Conservation (phyloP, 176 grass and related monocot species). For the Cenchrus purpureus region DNA sequence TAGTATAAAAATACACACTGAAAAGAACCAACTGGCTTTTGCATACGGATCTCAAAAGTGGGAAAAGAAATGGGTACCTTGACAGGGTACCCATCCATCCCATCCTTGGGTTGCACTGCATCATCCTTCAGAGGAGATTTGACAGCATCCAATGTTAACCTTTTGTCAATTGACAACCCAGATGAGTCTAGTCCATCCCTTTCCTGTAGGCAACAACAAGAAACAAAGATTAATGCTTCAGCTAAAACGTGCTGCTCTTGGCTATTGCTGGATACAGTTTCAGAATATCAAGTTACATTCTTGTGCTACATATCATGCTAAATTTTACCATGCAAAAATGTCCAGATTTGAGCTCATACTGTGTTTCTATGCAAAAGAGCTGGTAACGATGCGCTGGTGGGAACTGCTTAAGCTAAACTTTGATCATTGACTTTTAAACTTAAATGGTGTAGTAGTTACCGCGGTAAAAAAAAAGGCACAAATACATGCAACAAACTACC, state of each 20-base stretch:
- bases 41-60: background rate
- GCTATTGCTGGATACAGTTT: background rate
- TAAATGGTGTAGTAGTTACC: background rate
- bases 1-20: background rate
- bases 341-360: background rate
- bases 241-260: background rate
- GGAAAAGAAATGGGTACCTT: constrained; percentile 49
- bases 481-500: background rate
- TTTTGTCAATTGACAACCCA: background rate
- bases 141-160: background rate
- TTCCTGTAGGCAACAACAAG: constrained; percentile 37
- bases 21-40: constrained; percentile 3
- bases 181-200: constrained; percentile 21
- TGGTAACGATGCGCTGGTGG: background rate
- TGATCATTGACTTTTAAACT: background rate
- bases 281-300: background rate
- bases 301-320: background rate
- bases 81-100: constrained; percentile 50
- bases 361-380: background rate
- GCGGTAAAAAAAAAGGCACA: background rate
- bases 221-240: background rate
- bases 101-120: constrained; percentile 42
- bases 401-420: background rate
- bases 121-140: constrained; percentile 10
- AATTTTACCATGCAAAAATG: background rate